Evolutionary conservation across 257 asterid genomes (phyloP).

Genomic region (Przewalskia tangutica): DNA sequence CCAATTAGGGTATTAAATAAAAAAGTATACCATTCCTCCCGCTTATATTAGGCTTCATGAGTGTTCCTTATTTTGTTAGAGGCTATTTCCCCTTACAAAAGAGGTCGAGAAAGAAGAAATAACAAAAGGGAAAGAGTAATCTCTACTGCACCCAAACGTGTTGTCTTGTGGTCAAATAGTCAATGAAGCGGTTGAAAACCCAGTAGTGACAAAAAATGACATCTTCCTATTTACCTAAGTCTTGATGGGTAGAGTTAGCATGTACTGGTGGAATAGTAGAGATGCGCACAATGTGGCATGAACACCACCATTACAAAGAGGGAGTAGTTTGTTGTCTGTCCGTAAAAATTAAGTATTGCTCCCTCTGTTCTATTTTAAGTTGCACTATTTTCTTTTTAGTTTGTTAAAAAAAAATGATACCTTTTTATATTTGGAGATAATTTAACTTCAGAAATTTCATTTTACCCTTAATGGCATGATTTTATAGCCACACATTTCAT

Average conservation of each 20-base stretch:
- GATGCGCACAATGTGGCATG: not conserved
- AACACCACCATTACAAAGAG: not conserved
- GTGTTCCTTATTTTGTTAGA: not conserved
- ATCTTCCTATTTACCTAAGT: not conserved
- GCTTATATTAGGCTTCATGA: not conserved
- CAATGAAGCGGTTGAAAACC: not conserved
- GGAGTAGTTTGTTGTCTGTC: not conserved
- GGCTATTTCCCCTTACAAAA: not conserved
- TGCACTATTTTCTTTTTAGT: not conserved
- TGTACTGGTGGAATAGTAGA: not conserved
- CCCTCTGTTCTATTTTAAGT: not conserved
- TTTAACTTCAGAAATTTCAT: not conserved
- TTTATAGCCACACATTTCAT: not conserved
- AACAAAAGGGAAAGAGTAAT: not conserved
- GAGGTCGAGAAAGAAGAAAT: not conserved
- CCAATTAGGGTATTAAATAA: not conserved
- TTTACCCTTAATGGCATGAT: not conserved
- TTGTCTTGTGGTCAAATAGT: not conserved
- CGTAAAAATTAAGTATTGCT: not conserved
- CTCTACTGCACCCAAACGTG: not conserved
- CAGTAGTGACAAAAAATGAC: not conserved
- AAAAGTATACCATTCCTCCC: not conserved
- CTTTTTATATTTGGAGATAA: not conserved
- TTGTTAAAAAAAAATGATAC: not conserved
- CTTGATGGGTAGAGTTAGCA: not conserved